Conservation (phyloP, 352 stramenopile genomes). For the Phytophthora nicotianae region DNA sequence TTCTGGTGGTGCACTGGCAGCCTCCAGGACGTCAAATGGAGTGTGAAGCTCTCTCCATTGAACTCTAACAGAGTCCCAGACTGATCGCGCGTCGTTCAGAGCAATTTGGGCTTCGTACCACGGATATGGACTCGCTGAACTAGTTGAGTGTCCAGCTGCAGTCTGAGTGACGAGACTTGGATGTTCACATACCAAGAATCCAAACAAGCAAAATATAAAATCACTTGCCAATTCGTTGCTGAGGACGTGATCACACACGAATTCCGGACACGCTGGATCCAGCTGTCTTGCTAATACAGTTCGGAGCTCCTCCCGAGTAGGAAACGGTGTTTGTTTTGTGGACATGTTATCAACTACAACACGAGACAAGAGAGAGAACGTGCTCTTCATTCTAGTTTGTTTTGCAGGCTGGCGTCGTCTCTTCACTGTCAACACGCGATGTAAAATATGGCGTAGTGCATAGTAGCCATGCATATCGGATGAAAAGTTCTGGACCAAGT, state of each 20-base stretch:
- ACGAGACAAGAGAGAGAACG: constrained; percentile 23
- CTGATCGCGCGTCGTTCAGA: constrained; percentile 45
- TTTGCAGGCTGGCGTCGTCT: constrained; percentile 2
- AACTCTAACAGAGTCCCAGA: constrained; percentile 51
- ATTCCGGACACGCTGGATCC: constrained; percentile 44
- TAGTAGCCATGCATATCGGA: constrained; percentile 70
- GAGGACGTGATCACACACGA: constrained; percentile 46
- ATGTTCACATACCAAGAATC: constrained; percentile 66
- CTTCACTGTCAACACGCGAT: constrained; percentile 38
- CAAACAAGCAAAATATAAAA: constrained; percentile 63
- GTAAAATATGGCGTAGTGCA: constrained; percentile 57
- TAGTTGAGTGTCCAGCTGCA: neutral
- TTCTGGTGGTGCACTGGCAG: constrained; percentile 44
- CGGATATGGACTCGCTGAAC: constrained; percentile 28
- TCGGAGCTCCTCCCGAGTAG: constrained; percentile 48
- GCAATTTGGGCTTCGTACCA: constrained; percentile 63
- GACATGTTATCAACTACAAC: constrained; percentile 9
- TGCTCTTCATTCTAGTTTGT: constrained; percentile 19
- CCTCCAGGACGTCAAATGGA: constrained; percentile 63
- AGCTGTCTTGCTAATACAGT: constrained; percentile 43
- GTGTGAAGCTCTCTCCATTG: constrained; percentile 70
- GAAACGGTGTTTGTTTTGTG: constrained; percentile 40
- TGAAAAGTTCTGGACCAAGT: constrained; percentile 75
- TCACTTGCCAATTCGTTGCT: constrained; percentile 48
- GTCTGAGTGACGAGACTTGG: constrained; percentile 34